Conservation (phyloP, 2,329 filamentous ascomycete genomes). For the Alternaria tenuissima region DNA sequence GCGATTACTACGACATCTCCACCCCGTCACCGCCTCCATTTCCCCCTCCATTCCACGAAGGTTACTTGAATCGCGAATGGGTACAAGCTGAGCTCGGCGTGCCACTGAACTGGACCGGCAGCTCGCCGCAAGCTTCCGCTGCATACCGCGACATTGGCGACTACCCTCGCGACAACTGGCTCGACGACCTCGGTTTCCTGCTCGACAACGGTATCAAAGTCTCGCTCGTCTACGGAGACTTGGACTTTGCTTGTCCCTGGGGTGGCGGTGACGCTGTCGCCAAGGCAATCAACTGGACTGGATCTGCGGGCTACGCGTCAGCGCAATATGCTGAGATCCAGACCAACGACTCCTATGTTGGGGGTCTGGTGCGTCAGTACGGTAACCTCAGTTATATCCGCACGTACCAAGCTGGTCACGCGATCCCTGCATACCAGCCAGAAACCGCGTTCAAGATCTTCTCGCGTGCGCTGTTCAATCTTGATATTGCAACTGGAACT, state of each 20-base stretch:
- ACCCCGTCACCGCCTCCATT: constrained; percentile 26
- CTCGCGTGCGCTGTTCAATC: constrained; percentile 54
- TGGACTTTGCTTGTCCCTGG: constrained; percentile 49
- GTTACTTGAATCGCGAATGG: constrained; percentile 22
- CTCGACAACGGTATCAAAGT: constrained; percentile 54
- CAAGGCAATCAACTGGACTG: constrained; percentile 49
- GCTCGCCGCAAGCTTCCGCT: constrained; percentile 25
- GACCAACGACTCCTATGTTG: constrained; percentile 49
- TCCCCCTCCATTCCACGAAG: constrained; percentile 34
- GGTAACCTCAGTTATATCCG: constrained; percentile 51
- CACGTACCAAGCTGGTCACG: constrained; percentile 52
- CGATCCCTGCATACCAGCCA: constrained; percentile 53
- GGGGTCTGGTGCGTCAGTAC: constrained; percentile 55
- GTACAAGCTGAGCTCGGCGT: constrained; percentile 23
- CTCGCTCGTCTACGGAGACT: constrained; percentile 28
- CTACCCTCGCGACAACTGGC: constrained; percentile 54
- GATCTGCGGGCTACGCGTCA: constrained; percentile 34
- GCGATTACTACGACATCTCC: constrained; percentile 31
- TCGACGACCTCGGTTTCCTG: constrained; percentile 57
- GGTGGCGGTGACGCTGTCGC: constrained; percentile 51
- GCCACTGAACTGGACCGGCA: constrained; percentile 23
- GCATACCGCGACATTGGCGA: constrained; percentile 51
- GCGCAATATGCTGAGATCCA: constrained; percentile 46
- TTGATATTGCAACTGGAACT: constrained; percentile 58
- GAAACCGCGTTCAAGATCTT: constrained; percentile 62